A percentile compares a stretch with the other conserved stretches of the same genome.
phyloP scores from a whole-genome alignment of 257 asterid species.

The Gardenia jasminoides region DNA sequence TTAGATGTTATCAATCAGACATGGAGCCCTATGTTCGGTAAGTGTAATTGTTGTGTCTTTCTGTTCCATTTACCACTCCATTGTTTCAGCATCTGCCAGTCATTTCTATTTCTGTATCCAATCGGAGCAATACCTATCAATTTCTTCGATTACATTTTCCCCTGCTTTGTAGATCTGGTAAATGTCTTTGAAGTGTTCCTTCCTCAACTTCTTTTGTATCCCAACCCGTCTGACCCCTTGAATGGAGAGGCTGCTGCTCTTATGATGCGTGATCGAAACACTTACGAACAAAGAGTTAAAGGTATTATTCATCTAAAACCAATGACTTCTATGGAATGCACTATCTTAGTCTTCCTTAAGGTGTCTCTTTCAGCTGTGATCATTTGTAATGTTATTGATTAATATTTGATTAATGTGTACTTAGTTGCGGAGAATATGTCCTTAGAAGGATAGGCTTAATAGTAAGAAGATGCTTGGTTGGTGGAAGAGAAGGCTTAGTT shows the following conservation, averaged over 20 bases:
- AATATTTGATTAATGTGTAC: not conserved
- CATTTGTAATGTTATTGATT: not conserved
- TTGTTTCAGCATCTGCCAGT: not conserved
- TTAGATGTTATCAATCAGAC: conserved; percentile 91
- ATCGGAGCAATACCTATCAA: not conserved
- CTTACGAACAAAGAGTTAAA: conserved; percentile 75
- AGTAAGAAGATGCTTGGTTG: not conserved
- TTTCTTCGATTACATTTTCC: conserved; percentile 3
- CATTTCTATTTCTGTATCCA: not conserved
- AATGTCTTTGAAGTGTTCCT: conserved; percentile 93
- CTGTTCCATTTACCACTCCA: not conserved
- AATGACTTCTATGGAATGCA: not conserved
- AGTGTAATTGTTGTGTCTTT: not conserved
- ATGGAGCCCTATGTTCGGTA: conserved; percentile 99
- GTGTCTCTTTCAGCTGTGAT: not conserved
- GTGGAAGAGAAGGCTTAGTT: not conserved
- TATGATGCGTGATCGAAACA: conserved; percentile 75
- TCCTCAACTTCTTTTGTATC: conserved; percentile 90
- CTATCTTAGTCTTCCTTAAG: not conserved
- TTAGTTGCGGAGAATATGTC: not conserved
- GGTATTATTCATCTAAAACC: conserved; percentile 41
- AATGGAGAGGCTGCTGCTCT: conserved; percentile 94
- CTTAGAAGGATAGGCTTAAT: not conserved
- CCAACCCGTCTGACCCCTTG: conserved; percentile 87
- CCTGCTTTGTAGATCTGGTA: conserved; percentile 63